These are phyloP conservation scores for Acanthochlamys bracteata DNA, from an alignment of 106 monocot species.

Conservation along the genomic window DNA sequence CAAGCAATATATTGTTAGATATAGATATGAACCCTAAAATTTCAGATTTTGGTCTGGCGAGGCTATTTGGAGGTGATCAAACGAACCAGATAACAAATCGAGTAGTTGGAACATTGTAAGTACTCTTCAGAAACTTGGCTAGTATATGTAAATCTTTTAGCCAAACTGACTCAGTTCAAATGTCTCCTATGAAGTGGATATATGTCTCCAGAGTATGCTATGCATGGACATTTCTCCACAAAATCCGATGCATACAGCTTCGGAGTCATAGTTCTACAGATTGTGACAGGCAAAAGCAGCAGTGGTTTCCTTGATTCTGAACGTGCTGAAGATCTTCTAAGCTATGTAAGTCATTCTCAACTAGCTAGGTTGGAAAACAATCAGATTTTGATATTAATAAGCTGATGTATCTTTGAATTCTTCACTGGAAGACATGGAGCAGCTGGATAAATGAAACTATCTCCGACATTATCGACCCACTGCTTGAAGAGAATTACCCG, in stretches of 20 bases:
- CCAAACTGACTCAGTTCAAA: too few relatives aligned
- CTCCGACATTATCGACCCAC: background rate
- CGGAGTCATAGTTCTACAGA: conserved; percentile 10
- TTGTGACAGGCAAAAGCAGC: conserved; percentile 8
- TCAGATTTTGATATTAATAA: background rate
- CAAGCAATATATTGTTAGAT: conserved; percentile 13
- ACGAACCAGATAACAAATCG: background rate
- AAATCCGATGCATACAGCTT: conserved; percentile 11
- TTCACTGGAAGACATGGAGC: background rate
- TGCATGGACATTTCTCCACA: background rate
- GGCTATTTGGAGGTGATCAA: conserved; percentile 1
- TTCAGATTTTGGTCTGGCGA: conserved; percentile 12
- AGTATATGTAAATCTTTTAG: too few relatives aligned
- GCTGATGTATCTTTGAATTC: too few relatives aligned
- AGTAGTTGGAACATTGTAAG: conserved; percentile 10
- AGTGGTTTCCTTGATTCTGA: background rate
- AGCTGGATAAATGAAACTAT: background rate
- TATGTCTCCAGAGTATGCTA: conserved; percentile 13
- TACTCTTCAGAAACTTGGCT: too few relatives aligned
- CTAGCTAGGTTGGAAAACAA: too few relatives aligned
- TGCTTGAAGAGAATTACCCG: background rate
- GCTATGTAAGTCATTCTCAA: conserved; percentile 4
- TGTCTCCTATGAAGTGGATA: conserved; percentile 9
- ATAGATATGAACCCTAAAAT: conserved; percentile 10
- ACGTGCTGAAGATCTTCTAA: background rate